Conservation (phyloP, 805 yeast genomes). For the Lachancea meyersii region DNA sequence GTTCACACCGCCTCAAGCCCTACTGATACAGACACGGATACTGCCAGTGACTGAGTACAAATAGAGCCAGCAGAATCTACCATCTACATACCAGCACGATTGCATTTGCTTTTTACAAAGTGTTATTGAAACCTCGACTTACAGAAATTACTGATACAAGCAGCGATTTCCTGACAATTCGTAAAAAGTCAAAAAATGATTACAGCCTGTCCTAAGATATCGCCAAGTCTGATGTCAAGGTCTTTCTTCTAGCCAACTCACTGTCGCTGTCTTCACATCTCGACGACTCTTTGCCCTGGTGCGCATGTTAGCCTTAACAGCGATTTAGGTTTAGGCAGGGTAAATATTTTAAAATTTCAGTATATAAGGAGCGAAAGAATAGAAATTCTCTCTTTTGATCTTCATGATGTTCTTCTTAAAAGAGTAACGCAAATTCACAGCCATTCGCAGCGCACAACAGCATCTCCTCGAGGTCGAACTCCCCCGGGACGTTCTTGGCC, state of each 20-base stretch:
- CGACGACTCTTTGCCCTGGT: conserved; percentile 4
- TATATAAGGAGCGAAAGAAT: conserved; percentile 10
- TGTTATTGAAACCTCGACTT: too few species aligned
- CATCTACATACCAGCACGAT: neutral
- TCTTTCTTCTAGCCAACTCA: too few species aligned
- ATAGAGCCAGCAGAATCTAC: neutral
- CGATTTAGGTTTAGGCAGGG: neutral
- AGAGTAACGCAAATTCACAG: conserved; percentile 60
- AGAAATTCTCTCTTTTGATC: neutral
- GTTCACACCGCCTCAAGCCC: conserved; percentile 34
- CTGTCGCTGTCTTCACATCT: too few species aligned
- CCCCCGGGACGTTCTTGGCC: conserved; percentile 57
- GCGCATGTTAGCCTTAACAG: neutral
- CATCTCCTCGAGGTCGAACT: conserved; percentile 67
- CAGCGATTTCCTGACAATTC: neutral
- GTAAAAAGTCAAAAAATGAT: neutral
- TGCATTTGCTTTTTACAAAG: neutral
- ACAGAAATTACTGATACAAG: too few species aligned
- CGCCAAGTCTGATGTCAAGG: too few species aligned
- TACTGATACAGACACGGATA: conserved; percentile 1
- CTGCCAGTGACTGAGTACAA: neutral
- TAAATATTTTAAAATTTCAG: conserved; percentile 1
- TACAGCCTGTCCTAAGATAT: neutral
- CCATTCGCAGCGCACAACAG: conserved; percentile 52
- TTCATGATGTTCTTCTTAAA: conserved; percentile 8